A percentile compares a stretch with the other conserved stretches of the same genome.
phyloP scores from a whole-genome alignment of 2,329 filamentous ascomycete genomes.

The Bipolaris cookei region DNA sequence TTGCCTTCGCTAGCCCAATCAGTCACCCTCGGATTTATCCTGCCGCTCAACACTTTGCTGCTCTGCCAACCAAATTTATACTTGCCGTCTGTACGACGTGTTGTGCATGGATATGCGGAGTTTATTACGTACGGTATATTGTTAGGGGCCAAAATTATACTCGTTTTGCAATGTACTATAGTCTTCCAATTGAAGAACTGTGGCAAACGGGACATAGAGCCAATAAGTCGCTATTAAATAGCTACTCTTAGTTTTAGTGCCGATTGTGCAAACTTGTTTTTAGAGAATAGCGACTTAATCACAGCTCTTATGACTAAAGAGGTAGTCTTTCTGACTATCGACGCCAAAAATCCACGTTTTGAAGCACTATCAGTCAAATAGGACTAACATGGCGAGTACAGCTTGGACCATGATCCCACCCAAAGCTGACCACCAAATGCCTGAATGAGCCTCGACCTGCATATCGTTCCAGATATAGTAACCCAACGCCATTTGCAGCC shows the following conservation, averaged over 20 bases:
- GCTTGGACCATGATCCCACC: not conserved
- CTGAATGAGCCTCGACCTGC: not conserved
- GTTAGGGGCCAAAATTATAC: not conserved
- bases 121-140: not conserved
- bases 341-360: too few relatives aligned
- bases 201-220: too few relatives aligned
- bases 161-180: too few relatives aligned
- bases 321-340: too few relatives aligned
- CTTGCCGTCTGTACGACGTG: not conserved
- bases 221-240: too few relatives aligned
- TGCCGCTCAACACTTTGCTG: not conserved
- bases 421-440: not conserved
- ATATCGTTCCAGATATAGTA: not conserved
- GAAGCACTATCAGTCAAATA: too few relatives aligned
- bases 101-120: not conserved
- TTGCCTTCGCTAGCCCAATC: not conserved
- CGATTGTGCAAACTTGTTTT: too few relatives aligned
- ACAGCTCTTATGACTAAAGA: too few relatives aligned
- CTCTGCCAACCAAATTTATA: not conserved
- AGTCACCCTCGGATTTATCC: not conserved
- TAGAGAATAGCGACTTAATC: too few relatives aligned
- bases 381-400: too few relatives aligned
- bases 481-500: not conserved
- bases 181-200: not conserved
- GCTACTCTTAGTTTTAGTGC: too few relatives aligned